phyloP scores from a whole-genome alignment of 371 early-diverging fungal species.

The Mortierella sp. region DNA sequence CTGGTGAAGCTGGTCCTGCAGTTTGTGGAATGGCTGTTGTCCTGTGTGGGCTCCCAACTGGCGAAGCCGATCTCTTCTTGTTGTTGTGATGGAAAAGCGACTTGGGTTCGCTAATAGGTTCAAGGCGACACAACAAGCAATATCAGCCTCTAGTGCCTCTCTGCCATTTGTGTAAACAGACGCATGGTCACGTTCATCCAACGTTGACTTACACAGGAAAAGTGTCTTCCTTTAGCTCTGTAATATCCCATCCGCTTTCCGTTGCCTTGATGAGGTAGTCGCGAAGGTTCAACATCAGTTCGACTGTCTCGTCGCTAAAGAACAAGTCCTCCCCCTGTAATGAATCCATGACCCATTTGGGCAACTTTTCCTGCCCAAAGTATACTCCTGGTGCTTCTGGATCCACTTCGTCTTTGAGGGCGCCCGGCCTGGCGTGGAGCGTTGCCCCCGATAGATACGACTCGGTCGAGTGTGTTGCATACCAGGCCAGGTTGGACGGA shows the following conservation, averaged over 20 bases:
- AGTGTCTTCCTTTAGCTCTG: conserved; percentile 39
- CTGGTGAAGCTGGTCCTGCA: conserved; percentile 25
- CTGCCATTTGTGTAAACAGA: neutral
- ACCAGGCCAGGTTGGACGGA: conserved; percentile 44
- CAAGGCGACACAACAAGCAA: too few relatives aligned
- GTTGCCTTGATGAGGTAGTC: conserved; percentile 43
- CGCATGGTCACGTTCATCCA: neutral
- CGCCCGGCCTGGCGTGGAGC: conserved; percentile 5
- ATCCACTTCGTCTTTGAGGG: conserved; percentile 9
- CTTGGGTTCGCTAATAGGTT: conserved; percentile 13
- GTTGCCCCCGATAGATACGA: conserved; percentile 30
- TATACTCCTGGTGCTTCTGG: conserved; percentile 19
- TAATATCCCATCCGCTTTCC: conserved; percentile 36
- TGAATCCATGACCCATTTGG: conserved; percentile 28
- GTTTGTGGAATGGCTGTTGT: conserved; percentile 7
- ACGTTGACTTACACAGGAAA: conserved; percentile 28
- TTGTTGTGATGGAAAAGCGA: conserved; percentile 9
- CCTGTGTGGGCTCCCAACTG: conserved; percentile 26
- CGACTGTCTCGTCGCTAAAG: conserved; percentile 48
- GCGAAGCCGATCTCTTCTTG: conserved; percentile 37
- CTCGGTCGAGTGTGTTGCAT: conserved; percentile 31
- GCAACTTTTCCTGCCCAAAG: conserved; percentile 28
- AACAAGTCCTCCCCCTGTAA: conserved; percentile 19
- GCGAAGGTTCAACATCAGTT: conserved; percentile 31
- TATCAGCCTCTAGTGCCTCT: neutral